Base-by-base conservation (phyloP, 148 eudicot genomes). In the Suaeda aralocaspica region DNA sequence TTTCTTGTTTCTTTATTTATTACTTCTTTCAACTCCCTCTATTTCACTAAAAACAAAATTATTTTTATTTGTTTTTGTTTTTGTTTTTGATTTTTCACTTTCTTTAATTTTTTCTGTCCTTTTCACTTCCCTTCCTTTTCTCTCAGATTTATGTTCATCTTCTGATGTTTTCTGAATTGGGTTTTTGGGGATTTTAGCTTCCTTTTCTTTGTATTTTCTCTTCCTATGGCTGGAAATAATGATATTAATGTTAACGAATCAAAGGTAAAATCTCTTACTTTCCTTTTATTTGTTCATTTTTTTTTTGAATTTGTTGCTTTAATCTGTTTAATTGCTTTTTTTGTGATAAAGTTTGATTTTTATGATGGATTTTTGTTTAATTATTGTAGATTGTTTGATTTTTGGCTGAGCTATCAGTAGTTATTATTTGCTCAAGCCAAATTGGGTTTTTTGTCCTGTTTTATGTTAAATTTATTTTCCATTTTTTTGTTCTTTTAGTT, bases 231-330 rank as follows among this genome's bases (percentile, higher is more conserved):
- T 60, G 82, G 71, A 25, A 77, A 77, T 78, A 70, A 80, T 72
- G 80, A 78, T 80, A 77, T 80, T 70, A 75, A 78, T 60, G 50
- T 68, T n/a, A 80, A 62, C 30, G 86, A 83, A 22, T 80, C 83
- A 5, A 72, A 70, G 86, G 86, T 83, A 72, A 42, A n/a, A n/a
- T n/a, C 19, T 44, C 6, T 22, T n/a, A 18, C 21, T 5, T n/a
- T n/a, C n/a, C n/a, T n/a, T n/a, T n/a, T n/a, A n/a, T n/a, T n/a
- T n/a, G n/a, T n/a, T 39, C 41, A 3, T 24, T 22, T 14, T 59
- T 26, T 59, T 9, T 59, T 30, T 1, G n/a, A n/a, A n/a, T n/a
- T 12, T 24, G 28, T 41, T 56, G 41, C 7, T 67, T 61, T 31
- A 29, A 33, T 63, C 55, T 62, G 34, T 65, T 57, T 24, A 14